phyloP scores from a whole-genome alignment of 371 early-diverging fungal species.

The Massospora cicadina region DNA sequence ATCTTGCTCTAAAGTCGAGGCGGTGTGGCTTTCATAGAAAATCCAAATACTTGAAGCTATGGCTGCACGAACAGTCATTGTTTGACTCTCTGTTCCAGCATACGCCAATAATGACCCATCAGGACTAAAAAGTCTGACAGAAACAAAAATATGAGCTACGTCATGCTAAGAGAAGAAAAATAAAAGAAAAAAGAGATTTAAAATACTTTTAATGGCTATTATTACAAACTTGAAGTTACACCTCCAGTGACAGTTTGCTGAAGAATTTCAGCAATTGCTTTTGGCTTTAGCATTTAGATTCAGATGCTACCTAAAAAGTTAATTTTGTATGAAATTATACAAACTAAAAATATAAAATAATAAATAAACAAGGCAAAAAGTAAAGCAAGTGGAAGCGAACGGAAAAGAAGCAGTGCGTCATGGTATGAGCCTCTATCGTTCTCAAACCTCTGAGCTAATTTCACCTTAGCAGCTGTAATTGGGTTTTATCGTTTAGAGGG shows the following conservation, averaged over 20 bases:
- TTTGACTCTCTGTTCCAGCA: slow-evolving; percentile 38
- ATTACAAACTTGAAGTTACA: slow-evolving; percentile 40
- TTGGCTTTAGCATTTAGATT: slow-evolving; percentile 38
- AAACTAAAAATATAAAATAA: too few relatives aligned
- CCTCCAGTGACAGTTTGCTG: slow-evolving; percentile 41
- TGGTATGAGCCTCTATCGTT: too few relatives aligned
- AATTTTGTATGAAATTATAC: too few relatives aligned
- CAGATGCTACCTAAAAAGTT: too few relatives aligned
- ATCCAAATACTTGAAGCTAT: slow-evolving; percentile 63
- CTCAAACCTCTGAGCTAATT: too few relatives aligned
- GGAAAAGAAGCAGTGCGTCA: too few relatives aligned
- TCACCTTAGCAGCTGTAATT: too few relatives aligned
- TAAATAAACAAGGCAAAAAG: too few relatives aligned
- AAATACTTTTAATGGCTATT: background rate
- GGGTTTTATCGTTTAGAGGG: too few relatives aligned
- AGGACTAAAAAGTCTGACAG: slow-evolving; percentile 37
- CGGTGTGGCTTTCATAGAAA: slow-evolving; percentile 40
- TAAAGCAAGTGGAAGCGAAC: too few relatives aligned
- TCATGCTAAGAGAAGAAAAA: background rate
- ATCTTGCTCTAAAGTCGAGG: slow-evolving; percentile 17
- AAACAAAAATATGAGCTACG: background rate
- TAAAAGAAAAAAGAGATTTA: background rate
- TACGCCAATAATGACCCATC: slow-evolving; percentile 56
- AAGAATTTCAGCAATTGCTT: slow-evolving; percentile 45
- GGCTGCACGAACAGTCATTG: slow-evolving; percentile 47